Base-by-base conservation (phyloP, 305 asterid genomes). In the Solanum hybrid region DNA sequence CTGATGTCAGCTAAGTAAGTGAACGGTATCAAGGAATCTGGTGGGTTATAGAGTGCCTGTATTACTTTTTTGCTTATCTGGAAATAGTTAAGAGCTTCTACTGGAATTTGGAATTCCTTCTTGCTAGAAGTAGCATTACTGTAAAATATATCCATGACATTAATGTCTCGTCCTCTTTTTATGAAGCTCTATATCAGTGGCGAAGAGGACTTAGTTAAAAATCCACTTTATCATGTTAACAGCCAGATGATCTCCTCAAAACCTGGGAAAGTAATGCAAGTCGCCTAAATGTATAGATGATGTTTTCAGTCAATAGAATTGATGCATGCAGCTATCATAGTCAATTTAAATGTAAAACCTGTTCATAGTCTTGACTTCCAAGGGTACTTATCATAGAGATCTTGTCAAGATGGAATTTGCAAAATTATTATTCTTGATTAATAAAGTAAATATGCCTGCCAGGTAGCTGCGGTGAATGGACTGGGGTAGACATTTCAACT, bases 401-500 rank as follows among this genome's bases (percentile, higher is more conserved):
- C 34, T 38, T 29, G 65, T 80, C 31, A 24, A 37, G 86, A 37
- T 37, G 33, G 51, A 39, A 88, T 61, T 36, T 45, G 73, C 89
- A 75, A 70, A 76, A 87, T 73, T 87, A 73, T 87, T 75, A 70
- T 27, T 88, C 22, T 39, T 9, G 81, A 36, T 76, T 29, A 32
- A 65, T 68, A 72, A 86, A 87, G 79, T 75, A 24, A 33, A 68
- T 92, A 0, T 93, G 95, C 99, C 98, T 94, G 91, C 88, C 89
- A 31, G 32, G 32, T 31, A 31, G 90, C 89, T 93, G 92, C 70
- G 99, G 99, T 92, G 99, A 95, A 93, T 94, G 96, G 90, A 91
- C 92, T 32, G 98, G 98, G 90, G 97, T 94, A 92, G 93, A 93
- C 86, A 94, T 89, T 90, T 91, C 95, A 94, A 95, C 96, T 93